Evolutionary conservation across 1,284 basidiomycete species (phyloP).

Genomic region (Porphyrellus sp.): DNA sequence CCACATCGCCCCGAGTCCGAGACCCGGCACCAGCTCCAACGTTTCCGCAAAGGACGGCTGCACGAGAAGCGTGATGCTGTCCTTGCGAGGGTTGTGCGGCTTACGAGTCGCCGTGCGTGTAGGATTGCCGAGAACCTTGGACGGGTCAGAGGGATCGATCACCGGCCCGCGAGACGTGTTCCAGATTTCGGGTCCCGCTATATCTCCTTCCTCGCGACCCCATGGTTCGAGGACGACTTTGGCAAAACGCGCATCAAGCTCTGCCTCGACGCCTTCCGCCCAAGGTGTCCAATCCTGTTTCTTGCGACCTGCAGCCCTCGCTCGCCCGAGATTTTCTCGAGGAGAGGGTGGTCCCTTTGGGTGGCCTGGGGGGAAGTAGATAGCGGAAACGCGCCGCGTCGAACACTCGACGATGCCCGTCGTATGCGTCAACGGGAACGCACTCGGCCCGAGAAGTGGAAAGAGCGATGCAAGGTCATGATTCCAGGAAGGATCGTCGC

Average conservation of each 20-base stretch:
- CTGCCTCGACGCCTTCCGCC: slow-evolving; percentile 47
- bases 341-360: slow-evolving; percentile 3
- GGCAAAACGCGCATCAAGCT: slow-evolving; percentile 45
- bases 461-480: slow-evolving; percentile 33
- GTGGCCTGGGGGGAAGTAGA: slow-evolving; percentile 30
- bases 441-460: slow-evolving; percentile 43
- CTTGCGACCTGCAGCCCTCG: not conserved
- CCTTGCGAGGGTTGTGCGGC: slow-evolving; percentile 48
- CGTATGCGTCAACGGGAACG: slow-evolving; percentile 48
- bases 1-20: slow-evolving; percentile 51
- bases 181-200: slow-evolving; percentile 39
- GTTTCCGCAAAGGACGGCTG: slow-evolving; percentile 43
- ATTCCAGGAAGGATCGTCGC: slow-evolving; percentile 27
- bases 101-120: slow-evolving; percentile 5
- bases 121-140: not conserved
- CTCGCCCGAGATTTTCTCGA: too few species aligned
- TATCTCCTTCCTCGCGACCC: slow-evolving; percentile 45
- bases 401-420: slow-evolving; percentile 51
- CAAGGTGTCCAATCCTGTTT: slow-evolving; percentile 25
- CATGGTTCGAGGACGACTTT: slow-evolving; percentile 55
- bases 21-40: slow-evolving; percentile 47
- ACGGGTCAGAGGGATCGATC: slow-evolving; percentile 23
- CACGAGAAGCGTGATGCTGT: slow-evolving; percentile 56
- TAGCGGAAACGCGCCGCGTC: slow-evolving; percentile 41
- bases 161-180: slow-evolving; percentile 44